Percentiles rank a stretch among this genome's conserved stretches.
Evolutionary conservation across 2,329 filamentous ascomycete genomes (phyloP).

Genomic region (Fusarium nelsonii): DNA sequence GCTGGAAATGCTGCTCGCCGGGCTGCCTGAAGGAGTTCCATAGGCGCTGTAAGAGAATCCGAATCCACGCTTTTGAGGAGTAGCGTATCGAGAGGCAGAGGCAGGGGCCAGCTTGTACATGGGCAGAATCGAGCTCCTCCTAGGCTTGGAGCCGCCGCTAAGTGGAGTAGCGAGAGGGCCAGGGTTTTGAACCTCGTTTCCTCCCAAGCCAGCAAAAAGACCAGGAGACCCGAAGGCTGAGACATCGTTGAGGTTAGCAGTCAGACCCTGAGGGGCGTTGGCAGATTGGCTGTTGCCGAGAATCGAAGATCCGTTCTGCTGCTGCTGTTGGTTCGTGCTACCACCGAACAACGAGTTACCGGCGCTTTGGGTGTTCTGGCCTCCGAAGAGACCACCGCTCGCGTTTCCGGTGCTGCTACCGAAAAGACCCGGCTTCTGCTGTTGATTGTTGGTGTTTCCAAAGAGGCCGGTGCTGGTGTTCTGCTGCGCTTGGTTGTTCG

Average conservation of each 20-base stretch:
- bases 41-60: slow-evolving; percentile 96
- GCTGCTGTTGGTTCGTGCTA: slow-evolving; percentile 63
- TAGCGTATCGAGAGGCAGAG: slow-evolving; percentile 82
- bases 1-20: slow-evolving; percentile 72
- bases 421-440: slow-evolving; percentile 64
- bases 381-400: slow-evolving; percentile 68
- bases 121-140: slow-evolving; percentile 83
- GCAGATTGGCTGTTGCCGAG: slow-evolving; percentile 66
- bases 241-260: slow-evolving; percentile 83
- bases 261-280: slow-evolving; percentile 73
- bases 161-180: slow-evolving; percentile 94
- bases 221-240: slow-evolving; percentile 91
- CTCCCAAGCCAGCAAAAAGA: slow-evolving; percentile 81
- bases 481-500: slow-evolving; percentile 54
- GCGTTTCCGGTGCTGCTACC: slow-evolving; percentile 60
- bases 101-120: slow-evolving; percentile 89
- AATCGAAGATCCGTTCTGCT: slow-evolving; percentile 66
- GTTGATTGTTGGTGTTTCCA: slow-evolving; percentile 56
- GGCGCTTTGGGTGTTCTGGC: slow-evolving; percentile 60
- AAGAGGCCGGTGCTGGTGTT: slow-evolving; percentile 63
- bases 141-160: slow-evolving; percentile 78
- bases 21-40: slow-evolving; percentile 80
- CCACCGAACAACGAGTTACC: slow-evolving; percentile 60
- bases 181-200: slow-evolving; percentile 74
- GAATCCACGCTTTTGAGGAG: slow-evolving; percentile 87